Percentiles rank a stretch among this genome's conserved stretches.
phyloP scores from a whole-genome alignment of 371 early-diverging fungal genomes.

The Neoconidiobolus thromboides region DNA sequence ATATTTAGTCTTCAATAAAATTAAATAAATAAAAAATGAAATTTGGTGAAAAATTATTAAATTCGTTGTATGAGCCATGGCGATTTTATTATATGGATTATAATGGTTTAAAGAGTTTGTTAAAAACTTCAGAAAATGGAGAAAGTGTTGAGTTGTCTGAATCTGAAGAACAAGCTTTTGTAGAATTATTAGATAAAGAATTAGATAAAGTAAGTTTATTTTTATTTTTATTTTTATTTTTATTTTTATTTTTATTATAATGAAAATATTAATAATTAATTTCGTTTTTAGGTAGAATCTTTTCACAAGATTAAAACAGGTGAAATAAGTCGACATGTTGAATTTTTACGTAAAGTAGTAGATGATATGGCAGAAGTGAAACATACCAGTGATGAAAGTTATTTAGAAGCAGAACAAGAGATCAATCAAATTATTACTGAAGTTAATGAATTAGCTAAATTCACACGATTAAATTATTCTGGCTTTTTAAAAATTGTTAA shows the following conservation, averaged over 20 bases:
- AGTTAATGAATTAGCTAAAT: constrained; percentile 77
- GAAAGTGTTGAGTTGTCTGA: constrained; percentile 26
- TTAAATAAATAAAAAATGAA: constrained; percentile 40
- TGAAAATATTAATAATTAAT: neutral
- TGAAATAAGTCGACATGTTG: constrained; percentile 55
- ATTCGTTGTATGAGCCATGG: constrained; percentile 75
- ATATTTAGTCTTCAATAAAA: too few relatives aligned
- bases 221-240: neutral
- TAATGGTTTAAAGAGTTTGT: constrained; percentile 62
- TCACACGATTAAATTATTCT: constrained; percentile 84
- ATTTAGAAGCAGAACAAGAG: constrained; percentile 43
- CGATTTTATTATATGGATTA: constrained; percentile 81
- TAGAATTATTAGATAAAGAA: constrained; percentile 69
- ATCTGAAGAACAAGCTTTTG: constrained; percentile 70
- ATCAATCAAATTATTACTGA: constrained; percentile 69
- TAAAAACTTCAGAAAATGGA: constrained; percentile 27
- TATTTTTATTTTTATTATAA: too few relatives aligned
- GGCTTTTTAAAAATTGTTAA: constrained; percentile 94
- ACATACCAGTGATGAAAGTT: constrained; percentile 29
- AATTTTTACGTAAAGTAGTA: constrained; percentile 18
- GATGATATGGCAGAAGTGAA: constrained; percentile 23
- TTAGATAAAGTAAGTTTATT: constrained; percentile 57
- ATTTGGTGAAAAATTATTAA: constrained; percentile 76
- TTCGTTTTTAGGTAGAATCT: constrained; percentile 40
- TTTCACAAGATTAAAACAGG: constrained; percentile 80